Conservation (phyloP, 352 stramenopile species). For the Lagenidium sp. region DNA sequence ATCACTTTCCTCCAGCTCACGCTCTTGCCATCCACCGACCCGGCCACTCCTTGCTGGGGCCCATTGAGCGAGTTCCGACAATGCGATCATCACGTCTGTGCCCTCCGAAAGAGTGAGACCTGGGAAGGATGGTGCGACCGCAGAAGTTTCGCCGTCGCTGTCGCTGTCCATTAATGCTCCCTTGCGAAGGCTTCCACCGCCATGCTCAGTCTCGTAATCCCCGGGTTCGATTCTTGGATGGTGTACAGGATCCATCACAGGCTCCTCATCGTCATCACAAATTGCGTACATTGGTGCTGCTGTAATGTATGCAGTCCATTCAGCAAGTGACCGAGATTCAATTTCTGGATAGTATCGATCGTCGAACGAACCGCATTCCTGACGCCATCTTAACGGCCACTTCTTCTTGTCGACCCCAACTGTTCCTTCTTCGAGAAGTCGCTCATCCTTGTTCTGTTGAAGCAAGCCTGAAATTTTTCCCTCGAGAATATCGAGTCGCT, state of each 20-base stretch:
- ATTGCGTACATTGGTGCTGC: conserved; percentile 57
- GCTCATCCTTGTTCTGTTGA: conserved; percentile 22
- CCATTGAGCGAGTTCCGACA: conserved; percentile 36
- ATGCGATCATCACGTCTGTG: conserved; percentile 67
- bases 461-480: conserved; percentile 47
- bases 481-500: conserved; percentile 52
- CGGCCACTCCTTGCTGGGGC: conserved; percentile 20
- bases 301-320: conserved; percentile 73
- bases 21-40: conserved; percentile 37
- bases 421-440: conserved; percentile 21
- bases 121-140: conserved; percentile 20
- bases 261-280: conserved; percentile 32
- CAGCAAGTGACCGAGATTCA: conserved; percentile 53
- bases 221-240: no score
- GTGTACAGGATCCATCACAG: conserved; percentile 12
- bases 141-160: no score
- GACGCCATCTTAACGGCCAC: conserved; percentile 66
- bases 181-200: background rate
- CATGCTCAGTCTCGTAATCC: no score
- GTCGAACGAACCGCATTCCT: conserved; percentile 67
- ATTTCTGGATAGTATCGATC: conserved; percentile 50
- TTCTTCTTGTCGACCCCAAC: conserved; percentile 24
- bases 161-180: no score
- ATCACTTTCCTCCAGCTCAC: conserved; percentile 44
- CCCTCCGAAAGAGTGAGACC: conserved; percentile 66